Evolutionary conservation across 176 grass and related monocot species (phyloP), one percentile per base, ranked within the genome.

Genomic region (Eleusine indica): DNA sequence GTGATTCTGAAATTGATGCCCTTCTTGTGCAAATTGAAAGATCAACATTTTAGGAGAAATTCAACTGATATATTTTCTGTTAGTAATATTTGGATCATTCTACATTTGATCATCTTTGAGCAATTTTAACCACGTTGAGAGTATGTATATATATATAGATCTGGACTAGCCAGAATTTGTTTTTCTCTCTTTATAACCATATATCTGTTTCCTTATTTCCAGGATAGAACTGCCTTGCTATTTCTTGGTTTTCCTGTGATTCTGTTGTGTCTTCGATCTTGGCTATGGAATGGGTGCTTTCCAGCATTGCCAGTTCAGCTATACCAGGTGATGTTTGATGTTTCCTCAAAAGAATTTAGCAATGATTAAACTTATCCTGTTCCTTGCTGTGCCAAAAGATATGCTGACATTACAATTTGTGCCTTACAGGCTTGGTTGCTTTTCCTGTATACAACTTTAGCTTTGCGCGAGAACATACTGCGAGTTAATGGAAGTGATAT

Each of bases 181-280:
- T 37, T 35, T 35, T 35, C 32, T 39, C 46, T 85, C 7, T 81
- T 81, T 18, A 1, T 88, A 51, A 80, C 43, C 4, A 54, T 71
- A 19, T 42, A 54, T 35, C 1, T 18, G 5, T 74, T 57, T 76
- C 10, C 13, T 3, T 37, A 10, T 92, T 81, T 87, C 60, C 93
- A 98, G 96, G 96, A 98, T 66, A 95, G 96, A 86, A 98, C 96
- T 61, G 96, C 96, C 3, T 87, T 95, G 66, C 68, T 98, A 41
- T 98, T 98, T 94, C 96, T 98, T 89, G 76, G 92, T 83, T 98
- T 98, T 66, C 96, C 96, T 2, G 84, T 82, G 66, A 83, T 89
- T 83, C 79, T 99, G 29, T 89, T 99, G 89, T 75, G 92, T 77
- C 83, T 99, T 72, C 83, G 96, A 64, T 86, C 86, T 74, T 96